Base-by-base conservation (phyloP, 1,284 basidiomycete genomes). In the Microbotryum saponariae region DNA sequence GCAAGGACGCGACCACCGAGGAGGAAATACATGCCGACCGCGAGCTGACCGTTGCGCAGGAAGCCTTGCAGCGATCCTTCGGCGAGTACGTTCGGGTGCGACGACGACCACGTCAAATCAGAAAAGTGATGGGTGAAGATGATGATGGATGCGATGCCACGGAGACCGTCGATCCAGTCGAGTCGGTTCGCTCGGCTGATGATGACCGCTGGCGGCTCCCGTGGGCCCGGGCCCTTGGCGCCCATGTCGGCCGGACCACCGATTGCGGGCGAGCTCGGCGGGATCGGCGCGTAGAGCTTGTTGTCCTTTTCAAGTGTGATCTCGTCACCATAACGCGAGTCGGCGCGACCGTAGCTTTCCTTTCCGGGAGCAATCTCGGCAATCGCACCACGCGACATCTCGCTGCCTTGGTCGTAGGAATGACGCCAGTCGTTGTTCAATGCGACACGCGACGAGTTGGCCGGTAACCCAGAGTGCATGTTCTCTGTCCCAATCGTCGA, bases 121-220 rank as follows among this genome's bases (percentile, higher is more conserved):
- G 73, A 70, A 58, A 74, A 77, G 66, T 76, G 75, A 58, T 76
- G 75, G 58, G 75, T 75, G 67, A 75, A 75, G 64, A 76, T 76
- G 68, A 77, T 66, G 59, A 77, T 62, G 51, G 74, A 74, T 37
- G 76, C 75, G 53, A 76, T 65, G 50, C 76, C 76, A 53, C 76
- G 73, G 6, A 77, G 68, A 57, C 76, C 76, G 54, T 77, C 76
- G 54, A 76, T 75, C 71, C 76, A 77, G 61, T 73, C 75, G 61
- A 77, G 71, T 54, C 73, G 72, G 64, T 74, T 74, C 49, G 69
- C 68, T 25, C 73, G 66, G 42, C 63, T 67, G 56, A 74, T 65
- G 47, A 73, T 67, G 57, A 74, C 72, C 4, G 71, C 67, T 20
- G 73, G 71, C 4, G 70, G 58, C 10, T 62, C 56, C 44, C 59